These are phyloP conservation scores for Cystofilobasidium macerans DNA, from an alignment of 768 basidiomycete species.

Conservation along the genomic window DNA sequence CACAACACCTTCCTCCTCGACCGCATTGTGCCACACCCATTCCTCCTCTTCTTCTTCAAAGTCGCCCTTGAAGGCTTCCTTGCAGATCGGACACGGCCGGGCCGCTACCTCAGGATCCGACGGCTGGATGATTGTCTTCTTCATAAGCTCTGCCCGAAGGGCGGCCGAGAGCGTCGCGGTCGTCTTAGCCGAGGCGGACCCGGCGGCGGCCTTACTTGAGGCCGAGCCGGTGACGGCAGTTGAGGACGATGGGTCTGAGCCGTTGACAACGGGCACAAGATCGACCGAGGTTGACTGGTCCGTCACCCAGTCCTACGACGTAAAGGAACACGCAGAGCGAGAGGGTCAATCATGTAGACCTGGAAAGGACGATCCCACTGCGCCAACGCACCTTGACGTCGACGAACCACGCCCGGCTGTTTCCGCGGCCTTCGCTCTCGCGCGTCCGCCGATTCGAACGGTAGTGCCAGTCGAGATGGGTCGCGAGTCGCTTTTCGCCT, in stretches of 20 bases:
- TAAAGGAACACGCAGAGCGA: neutral
- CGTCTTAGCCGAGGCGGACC: neutral
- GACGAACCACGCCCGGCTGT: constrained; percentile 25
- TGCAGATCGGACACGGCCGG: constrained; percentile 34
- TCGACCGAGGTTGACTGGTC: constrained; percentile 11
- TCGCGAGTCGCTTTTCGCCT: constrained; percentile 9
- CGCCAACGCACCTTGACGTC: constrained; percentile 20
- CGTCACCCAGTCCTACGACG: constrained; percentile 16
- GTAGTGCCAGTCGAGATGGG: constrained; percentile 25
- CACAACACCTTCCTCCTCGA: constrained; percentile 22
- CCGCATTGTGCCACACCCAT: constrained; percentile 26
- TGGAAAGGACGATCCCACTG: neutral
- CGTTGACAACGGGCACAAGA: constrained; percentile 1
- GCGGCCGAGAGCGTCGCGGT: constrained; percentile 1
- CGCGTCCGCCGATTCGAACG: constrained; percentile 16
- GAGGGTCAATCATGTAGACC: neutral
- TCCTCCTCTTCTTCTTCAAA: constrained; percentile 25
- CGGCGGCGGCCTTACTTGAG: no score
- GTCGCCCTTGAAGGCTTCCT: constrained; percentile 49
- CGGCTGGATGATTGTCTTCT: constrained; percentile 19
- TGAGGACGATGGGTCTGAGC: neutral
- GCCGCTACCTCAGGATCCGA: constrained; percentile 11
- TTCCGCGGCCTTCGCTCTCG: constrained; percentile 24
- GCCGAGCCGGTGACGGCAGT: no score
- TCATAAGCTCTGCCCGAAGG: constrained; percentile 3